A percentile compares a stretch with the other conserved stretches of the same genome.
Conservation (phyloP, 2,329 filamentous ascomycete species). For the Pleomassaria siparia region DNA sequence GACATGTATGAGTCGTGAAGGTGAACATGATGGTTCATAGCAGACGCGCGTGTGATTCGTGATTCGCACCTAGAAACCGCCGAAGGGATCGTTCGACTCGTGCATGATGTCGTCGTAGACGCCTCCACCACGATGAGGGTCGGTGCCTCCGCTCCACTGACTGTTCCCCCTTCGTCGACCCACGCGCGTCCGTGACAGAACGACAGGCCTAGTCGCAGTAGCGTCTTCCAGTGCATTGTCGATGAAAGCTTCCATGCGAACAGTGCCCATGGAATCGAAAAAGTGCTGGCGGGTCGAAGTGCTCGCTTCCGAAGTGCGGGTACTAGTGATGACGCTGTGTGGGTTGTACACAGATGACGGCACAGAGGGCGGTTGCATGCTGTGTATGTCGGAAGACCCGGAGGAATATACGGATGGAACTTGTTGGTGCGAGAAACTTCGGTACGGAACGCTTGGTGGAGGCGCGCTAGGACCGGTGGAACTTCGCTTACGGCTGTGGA, state of each 20-base stretch:
- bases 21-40: background rate
- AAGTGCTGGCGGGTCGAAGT: conserved; percentile 59
- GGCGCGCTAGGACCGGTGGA: conserved; percentile 78
- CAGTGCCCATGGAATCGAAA: conserved; percentile 83
- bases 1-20: background rate
- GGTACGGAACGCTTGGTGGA: conserved; percentile 68
- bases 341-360: conserved; percentile 45
- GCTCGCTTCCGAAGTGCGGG: conserved; percentile 55
- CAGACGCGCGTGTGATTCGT: conserved; percentile 4
- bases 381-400: conserved; percentile 42
- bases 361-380: conserved; percentile 35
- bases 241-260: conserved; percentile 98
- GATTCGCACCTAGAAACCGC: conserved; percentile 29
- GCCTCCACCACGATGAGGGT: conserved; percentile 29
- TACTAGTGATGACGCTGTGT: conserved; percentile 45
- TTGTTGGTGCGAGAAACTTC: conserved; percentile 68
- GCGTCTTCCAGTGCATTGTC: conserved; percentile 49
- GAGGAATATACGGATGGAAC: conserved; percentile 45
- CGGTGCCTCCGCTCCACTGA: conserved; percentile 39
- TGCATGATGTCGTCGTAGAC: conserved; percentile 34
- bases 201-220: conserved; percentile 9
- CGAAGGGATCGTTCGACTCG: conserved; percentile 39
- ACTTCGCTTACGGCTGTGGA: conserved; percentile 82
- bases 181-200: conserved; percentile 22
- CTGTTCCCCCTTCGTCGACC: conserved; percentile 36